Base-by-base conservation (phyloP, 768 basidiomycete genomes). In the Leucosporidium yakuticum region DNA sequence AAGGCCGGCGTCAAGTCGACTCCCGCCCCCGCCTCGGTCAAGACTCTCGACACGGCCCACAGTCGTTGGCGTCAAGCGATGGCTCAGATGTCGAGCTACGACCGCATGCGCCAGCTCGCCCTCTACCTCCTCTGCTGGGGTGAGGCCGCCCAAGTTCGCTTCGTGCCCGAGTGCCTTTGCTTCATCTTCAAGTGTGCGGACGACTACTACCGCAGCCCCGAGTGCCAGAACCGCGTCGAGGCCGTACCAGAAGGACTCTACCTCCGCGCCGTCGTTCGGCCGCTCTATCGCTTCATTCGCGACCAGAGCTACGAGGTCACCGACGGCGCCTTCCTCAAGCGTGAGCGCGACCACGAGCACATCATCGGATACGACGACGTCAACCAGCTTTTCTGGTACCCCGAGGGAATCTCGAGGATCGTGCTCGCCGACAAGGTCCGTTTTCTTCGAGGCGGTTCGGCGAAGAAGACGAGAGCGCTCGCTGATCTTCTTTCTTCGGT, bases 101-200 rank as follows among this genome's bases (percentile, higher is more conserved):
- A 99, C 77, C 87, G 96, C 61, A 85, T 98, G 63, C 85, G 96
- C 39, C 96, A 99, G 80, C 87, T 99, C 73, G 96, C 96, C 0
- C 84, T 99, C 6, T 98, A 89, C 78, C 84, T 98, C 32, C 84
- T 99, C 32, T 90, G 91, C 70, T 99, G 96, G 96, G 96, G 95
- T 64, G 96, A 99, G 79, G 94, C 91, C 0, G 95, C 96, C 19
- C 93, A 97, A 77, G 92, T 98, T 50, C 88, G 96, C 20, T 98
- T 97, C 79, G 84, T 91, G 20, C 95, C 96, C 4, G 96, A 99
- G 78, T 94, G 91, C 75, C 81, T 99, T 56, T 97, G 93, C 81
- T 99, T 97, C 84, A 96, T 99, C 80, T 99, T 99, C 88, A 99
- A 99, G 81, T 98, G 96, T 77, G 96, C 96, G 20, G 96, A 99